These are phyloP conservation scores for Delitschia confertaspora DNA, from an alignment of 495 filamentous ascomycete species.

Conservation along the genomic window DNA sequence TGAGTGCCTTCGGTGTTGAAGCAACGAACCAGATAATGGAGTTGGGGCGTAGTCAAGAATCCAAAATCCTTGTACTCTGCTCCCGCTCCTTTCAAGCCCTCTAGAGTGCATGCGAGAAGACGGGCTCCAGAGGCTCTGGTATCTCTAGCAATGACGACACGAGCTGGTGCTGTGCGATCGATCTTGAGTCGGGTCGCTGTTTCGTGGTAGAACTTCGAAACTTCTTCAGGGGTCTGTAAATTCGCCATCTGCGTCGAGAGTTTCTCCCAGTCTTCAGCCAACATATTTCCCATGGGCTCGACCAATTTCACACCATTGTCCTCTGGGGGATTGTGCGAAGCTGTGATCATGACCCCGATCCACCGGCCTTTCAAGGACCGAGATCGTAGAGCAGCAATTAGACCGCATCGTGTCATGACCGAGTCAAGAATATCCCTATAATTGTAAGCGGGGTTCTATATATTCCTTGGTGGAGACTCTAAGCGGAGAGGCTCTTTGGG, in stretches of 20 bases:
- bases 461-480: no score
- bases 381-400: constrained; percentile 83
- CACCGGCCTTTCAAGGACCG: constrained; percentile 79
- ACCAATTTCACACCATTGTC: constrained; percentile 99
- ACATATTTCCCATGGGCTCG: constrained; percentile 65
- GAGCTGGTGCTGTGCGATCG: constrained; percentile 58
- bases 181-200: constrained; percentile 66
- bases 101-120: constrained; percentile 65
- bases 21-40: constrained; percentile 93
- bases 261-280: constrained; percentile 70
- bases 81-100: constrained; percentile 65
- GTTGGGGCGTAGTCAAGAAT: constrained; percentile 85
- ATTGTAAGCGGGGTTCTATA: constrained; percentile 14
- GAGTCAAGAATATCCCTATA: constrained; percentile 59
- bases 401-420: constrained; percentile 80
- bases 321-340: constrained; percentile 91
- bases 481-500: not conserved
- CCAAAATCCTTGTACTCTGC: constrained; percentile 72
- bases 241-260: constrained; percentile 85
- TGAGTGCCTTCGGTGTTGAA: constrained; percentile 80
- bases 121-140: constrained; percentile 84
- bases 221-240: constrained; percentile 58
- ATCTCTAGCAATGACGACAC: constrained; percentile 83
- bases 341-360: constrained; percentile 98
- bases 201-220: constrained; percentile 64